phyloP scores from a whole-genome alignment of 768 basidiomycete genomes.

The Macrolepiota dolichaula region DNA sequence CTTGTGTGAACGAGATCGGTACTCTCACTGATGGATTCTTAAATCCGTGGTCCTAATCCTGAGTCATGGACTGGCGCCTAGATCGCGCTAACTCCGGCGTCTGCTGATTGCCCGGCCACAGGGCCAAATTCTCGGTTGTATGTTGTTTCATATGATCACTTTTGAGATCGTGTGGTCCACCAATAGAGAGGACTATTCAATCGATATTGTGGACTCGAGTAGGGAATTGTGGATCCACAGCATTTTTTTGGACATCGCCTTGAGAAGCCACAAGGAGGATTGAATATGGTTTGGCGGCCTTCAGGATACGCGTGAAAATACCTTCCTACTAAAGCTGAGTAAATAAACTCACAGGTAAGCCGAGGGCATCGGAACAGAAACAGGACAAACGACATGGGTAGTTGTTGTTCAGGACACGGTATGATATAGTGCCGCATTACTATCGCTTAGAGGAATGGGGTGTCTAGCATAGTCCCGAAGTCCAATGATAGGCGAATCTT shows the following conservation, averaged over 20 bases:
- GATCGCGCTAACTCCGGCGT: not conserved
- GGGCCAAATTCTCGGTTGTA: slow-evolving; percentile 2
- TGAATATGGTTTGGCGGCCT: not conserved
- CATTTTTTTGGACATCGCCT: not conserved
- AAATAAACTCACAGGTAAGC: not conserved
- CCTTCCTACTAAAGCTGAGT: not conserved
- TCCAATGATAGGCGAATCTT: no score
- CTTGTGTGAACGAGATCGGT: not conserved
- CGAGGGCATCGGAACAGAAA: no score
- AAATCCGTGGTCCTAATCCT: not conserved
- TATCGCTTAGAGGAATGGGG: no score
- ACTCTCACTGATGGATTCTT: not conserved
- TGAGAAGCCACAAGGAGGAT: not conserved
- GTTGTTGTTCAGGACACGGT: no score
- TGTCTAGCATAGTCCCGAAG: no score
- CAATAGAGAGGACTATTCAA: not conserved
- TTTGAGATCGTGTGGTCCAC: not conserved
- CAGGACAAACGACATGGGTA: no score
- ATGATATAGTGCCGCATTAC: no score
- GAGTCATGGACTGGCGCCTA: not conserved
- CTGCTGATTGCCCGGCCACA: not conserved
- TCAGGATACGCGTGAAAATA: not conserved
- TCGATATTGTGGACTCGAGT: slow-evolving; percentile 7
- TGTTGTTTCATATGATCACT: not conserved
- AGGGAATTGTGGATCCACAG: slow-evolving; percentile 5